These are phyloP conservation scores for Buddleja alternifolia DNA, from an alignment of 257 asterid genomes.

Conservation along the genomic window DNA sequence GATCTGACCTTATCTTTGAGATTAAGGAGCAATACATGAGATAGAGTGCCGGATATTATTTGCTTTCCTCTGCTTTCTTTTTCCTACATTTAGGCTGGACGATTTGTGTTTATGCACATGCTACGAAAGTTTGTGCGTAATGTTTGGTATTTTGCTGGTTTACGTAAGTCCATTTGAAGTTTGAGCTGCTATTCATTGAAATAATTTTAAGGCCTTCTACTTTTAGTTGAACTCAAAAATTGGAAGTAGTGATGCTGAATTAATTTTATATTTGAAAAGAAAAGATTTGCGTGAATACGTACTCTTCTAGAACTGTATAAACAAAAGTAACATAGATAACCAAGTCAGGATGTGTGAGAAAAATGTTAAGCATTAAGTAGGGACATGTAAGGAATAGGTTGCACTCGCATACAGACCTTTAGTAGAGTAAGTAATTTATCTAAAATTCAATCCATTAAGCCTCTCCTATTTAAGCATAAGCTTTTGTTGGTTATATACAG, in stretches of 20 bases:
- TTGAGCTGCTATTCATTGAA: constrained; percentile 4
- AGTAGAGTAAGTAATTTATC: neutral
- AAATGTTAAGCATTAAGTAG: constrained; percentile 7
- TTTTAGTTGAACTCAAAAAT: neutral
- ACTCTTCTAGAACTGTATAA: neutral
- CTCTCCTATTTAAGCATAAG: constrained; percentile 13
- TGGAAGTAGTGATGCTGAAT: neutral
- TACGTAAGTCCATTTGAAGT: neutral
- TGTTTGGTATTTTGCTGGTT: neutral
- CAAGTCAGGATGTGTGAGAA: neutral
- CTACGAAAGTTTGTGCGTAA: neutral
- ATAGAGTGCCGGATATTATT: neutral
- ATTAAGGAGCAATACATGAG: constrained; percentile 1
- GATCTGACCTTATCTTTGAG: constrained; percentile 13
- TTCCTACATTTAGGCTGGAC: neutral
- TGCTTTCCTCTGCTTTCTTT: constrained; percentile 9
- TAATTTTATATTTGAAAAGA: neutral
- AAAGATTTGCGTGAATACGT: neutral
- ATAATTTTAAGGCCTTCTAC: neutral
- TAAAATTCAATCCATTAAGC: neutral
- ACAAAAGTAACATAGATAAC: neutral
- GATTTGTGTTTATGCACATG: neutral
- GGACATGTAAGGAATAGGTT: neutral
- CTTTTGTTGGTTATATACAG: neutral
- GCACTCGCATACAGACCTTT: neutral